Evolutionary conservation across 805 yeast genomes (phyloP).

Genomic region (Torulaspora quercuum): DNA sequence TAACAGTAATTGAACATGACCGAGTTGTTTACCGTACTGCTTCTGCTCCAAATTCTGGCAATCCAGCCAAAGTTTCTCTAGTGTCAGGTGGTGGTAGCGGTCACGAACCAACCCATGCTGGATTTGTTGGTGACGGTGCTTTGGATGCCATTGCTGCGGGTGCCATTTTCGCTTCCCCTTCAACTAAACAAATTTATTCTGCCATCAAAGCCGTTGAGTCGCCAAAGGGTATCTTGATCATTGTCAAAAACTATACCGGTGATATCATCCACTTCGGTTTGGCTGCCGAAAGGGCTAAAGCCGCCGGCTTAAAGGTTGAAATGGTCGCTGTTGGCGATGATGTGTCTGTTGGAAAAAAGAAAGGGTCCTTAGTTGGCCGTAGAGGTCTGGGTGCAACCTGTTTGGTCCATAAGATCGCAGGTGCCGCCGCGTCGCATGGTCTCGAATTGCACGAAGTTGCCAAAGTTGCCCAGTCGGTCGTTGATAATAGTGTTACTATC

Average conservation of each 20-base stretch:
- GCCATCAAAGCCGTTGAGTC: conserved; percentile 45
- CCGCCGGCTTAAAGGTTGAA: conserved; percentile 66
- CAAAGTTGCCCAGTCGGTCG: conserved; percentile 53
- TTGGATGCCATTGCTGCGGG: conserved; percentile 83
- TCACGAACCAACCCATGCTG: conserved; percentile 86
- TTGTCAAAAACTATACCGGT: conserved; percentile 87
- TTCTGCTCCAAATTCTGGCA: conserved; percentile 25
- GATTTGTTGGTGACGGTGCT: conserved; percentile 74
- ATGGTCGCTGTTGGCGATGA: conserved; percentile 78
- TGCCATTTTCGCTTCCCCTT: conserved; percentile 80
- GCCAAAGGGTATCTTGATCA: conserved; percentile 58
- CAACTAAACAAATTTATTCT: conserved; percentile 71
- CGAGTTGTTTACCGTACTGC: conserved; percentile 18
- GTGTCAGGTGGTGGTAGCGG: conserved; percentile 89
- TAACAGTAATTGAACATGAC: conserved; percentile 19
- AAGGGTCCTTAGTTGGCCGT: conserved; percentile 83
- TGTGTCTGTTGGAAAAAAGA: conserved; percentile 78
- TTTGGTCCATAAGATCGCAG: conserved; percentile 76
- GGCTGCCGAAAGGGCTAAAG: conserved; percentile 78
- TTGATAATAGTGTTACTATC: conserved; percentile 65
- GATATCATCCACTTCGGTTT: conserved; percentile 84
- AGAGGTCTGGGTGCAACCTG: conserved; percentile 87
- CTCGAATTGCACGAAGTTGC: conserved; percentile 49
- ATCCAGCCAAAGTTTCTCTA: conserved; percentile 54
- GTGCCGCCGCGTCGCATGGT: conserved; percentile 51